Evolutionary conservation across 257 asterid genomes (phyloP), one percentile per base, ranked within the genome.

Genomic region (Striga asiatica): DNA sequence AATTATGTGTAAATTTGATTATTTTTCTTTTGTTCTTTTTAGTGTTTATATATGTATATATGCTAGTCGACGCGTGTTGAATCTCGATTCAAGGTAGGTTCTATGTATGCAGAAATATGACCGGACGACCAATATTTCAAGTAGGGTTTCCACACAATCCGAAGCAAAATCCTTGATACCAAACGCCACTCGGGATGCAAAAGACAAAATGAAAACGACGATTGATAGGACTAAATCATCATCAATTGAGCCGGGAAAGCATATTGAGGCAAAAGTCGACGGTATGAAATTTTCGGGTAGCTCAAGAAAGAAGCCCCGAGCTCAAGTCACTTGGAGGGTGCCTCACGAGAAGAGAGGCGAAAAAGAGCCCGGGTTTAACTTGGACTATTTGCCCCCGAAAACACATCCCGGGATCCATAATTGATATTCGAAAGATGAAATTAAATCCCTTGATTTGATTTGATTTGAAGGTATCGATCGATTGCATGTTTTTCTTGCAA

Each of bases 361-460:
- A 27, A 50, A 63, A 11, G 79, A 79, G 56, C 78, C 87, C 9
- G 82, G 79, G 55, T 77, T 85, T 61, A 81, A 82, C 64, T 23
- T 79, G 68, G 97, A 89, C 54, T 89, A 85, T 58, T 70, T 74
- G 68, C 97, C 95, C 4, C 93, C 97, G 1, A 67, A 65, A 70
- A 82, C 88, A 2, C 95, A 88, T 22, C 97, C 97, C 65, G 81
- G 85, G 3, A 54, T 45, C 38, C 78, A 79, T 65, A 79, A 79
- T 37, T 68, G 62, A 38, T 10, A 46, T 7, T 16, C 3, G 39
- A 49, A 25, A 16, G 37, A 37, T 50, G 62, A 14, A 29, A 29
- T 35, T 11, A 20, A 47, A 32, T 35, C 41, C 18, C 27, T 4
- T 2, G 14, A 23, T 35, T 31, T 28, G 20, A 4, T 34, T 35